Evolutionary conservation across 1,284 basidiomycete species (phyloP).

Genomic region (Acaromyces ingoldii): DNA sequence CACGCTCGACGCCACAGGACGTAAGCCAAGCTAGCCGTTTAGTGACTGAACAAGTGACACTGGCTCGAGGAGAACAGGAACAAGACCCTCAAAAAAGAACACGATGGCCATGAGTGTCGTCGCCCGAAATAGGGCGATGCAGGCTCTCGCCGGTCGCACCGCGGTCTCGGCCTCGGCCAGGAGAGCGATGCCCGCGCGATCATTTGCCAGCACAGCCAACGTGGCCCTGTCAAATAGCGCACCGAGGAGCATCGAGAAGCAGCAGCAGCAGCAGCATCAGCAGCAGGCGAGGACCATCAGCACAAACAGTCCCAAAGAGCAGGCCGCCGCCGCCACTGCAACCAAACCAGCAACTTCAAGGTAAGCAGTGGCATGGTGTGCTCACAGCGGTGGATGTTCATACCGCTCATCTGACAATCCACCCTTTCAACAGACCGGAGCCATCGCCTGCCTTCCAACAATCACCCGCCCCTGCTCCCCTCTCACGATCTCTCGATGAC

Average conservation of each 20-base stretch:
- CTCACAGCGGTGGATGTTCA: background rate
- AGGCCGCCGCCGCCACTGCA: conserved; percentile 16
- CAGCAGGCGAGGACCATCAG: conserved; percentile 24
- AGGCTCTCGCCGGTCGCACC: background rate
- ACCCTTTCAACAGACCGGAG: conserved; percentile 27
- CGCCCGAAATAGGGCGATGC: background rate
- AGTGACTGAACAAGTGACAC: too few relatives aligned
- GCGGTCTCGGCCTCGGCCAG: background rate
- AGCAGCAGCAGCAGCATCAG: too few relatives aligned
- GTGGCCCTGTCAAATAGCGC: background rate
- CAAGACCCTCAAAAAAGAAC: background rate
- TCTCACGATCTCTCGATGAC: background rate
- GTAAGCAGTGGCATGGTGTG: background rate
- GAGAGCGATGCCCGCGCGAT: background rate
- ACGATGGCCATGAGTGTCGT: background rate
- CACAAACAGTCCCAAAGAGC: conserved; percentile 27
- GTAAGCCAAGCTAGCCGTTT: too few relatives aligned
- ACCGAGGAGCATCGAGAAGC: background rate
- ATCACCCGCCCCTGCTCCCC: conserved; percentile 14
- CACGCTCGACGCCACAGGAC: too few relatives aligned
- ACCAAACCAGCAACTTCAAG: conserved; percentile 19
- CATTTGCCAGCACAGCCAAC: background rate
- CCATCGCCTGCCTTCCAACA: conserved; percentile 47
- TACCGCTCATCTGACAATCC: background rate
- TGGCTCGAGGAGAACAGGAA: too few relatives aligned